Evolutionary conservation across 176 grass and related monocot genomes (phyloP).

Genomic region (Hordeum marinum): DNA sequence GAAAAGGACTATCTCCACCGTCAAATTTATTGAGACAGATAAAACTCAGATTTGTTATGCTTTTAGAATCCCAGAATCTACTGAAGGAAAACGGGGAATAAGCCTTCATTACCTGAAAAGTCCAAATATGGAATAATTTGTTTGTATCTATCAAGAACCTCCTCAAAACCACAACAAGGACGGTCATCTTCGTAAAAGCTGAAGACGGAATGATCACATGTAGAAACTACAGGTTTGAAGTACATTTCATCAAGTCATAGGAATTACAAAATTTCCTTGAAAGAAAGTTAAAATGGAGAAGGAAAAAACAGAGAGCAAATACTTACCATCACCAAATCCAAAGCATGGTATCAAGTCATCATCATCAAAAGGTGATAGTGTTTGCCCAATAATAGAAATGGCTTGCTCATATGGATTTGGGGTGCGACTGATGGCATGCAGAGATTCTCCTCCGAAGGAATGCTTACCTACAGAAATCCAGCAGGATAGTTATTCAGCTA

Average conservation of each 20-base stretch:
- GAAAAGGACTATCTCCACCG: neutral
- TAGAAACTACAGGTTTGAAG: conserved; percentile 60
- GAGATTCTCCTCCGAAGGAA: conserved; percentile 78
- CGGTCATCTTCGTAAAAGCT: conserved; percentile 72
- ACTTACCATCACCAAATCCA: conserved; percentile 94
- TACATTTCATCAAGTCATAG: neutral
- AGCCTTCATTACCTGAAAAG: conserved; percentile 63
- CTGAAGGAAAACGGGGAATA: neutral
- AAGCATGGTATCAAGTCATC: conserved; percentile 98
- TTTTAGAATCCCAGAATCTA: neutral
- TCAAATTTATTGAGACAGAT: neutral
- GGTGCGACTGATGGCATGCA: conserved; percentile 63
- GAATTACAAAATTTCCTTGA: neutral
- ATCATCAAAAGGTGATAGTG: conserved; percentile 95
- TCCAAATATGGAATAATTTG: conserved; percentile 74
- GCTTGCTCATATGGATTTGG: conserved; percentile 93
- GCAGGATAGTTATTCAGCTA: neutral
- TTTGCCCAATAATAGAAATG: conserved; percentile 95
- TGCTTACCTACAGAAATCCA: conserved; percentile 43
- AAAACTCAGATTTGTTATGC: neutral
- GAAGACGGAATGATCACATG: conserved; percentile 80
- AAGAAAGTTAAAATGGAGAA: conserved; percentile 10
- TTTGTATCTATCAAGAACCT: conserved; percentile 76
- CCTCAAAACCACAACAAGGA: conserved; percentile 83
- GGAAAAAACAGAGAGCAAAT: neutral